Evolutionary conservation across 2,329 filamentous ascomycete species (phyloP).

Genomic region (Botrytis porri): DNA sequence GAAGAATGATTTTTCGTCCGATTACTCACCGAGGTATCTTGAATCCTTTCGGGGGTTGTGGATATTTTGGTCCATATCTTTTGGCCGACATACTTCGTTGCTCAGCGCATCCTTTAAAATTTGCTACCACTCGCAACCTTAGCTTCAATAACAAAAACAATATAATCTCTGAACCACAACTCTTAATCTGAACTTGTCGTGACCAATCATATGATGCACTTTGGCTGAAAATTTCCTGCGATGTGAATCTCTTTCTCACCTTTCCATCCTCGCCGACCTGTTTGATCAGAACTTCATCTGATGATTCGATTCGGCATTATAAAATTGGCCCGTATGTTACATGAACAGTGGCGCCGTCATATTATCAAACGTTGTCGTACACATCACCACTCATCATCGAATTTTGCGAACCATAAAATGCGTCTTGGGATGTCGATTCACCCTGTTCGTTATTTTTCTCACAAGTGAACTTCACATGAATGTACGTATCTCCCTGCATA

Average conservation of each 20-base stretch:
- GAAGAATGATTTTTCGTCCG: constrained; percentile 61
- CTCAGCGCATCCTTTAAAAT: background rate
- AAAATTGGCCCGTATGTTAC: background rate
- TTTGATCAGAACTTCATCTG: background rate
- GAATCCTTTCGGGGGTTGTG: constrained; percentile 45
- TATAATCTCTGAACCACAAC: no score
- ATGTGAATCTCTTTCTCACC: background rate
- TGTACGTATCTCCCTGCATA: background rate
- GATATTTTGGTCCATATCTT: constrained; percentile 69
- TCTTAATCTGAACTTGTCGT: background rate
- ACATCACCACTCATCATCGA: background rate
- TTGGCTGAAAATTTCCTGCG: background rate
- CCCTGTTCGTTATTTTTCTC: background rate
- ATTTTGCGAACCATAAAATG: background rate
- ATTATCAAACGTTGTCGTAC: background rate
- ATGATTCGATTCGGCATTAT: background rate
- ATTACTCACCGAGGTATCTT: constrained; percentile 69
- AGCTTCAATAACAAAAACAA: background rate
- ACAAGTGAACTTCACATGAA: background rate
- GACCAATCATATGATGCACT: background rate
- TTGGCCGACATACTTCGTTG: constrained; percentile 52
- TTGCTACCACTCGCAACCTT: background rate
- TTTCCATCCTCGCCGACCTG: background rate
- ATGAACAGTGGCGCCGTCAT: background rate
- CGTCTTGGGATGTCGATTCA: background rate